Base-by-base conservation (phyloP, 768 basidiomycete species). In the Sarcomyxa edulis region DNA sequence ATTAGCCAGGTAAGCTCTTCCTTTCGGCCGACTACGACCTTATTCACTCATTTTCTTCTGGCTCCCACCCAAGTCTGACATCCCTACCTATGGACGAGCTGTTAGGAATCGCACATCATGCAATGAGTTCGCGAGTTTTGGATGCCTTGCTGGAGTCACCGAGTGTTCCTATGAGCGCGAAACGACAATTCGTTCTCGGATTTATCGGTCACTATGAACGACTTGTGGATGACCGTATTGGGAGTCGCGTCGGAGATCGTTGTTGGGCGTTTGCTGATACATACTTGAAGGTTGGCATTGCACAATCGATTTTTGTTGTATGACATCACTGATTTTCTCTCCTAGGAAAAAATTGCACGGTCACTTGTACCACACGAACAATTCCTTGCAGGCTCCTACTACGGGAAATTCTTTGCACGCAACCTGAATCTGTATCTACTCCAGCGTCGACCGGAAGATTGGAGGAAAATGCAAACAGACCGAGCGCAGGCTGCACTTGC, bases 231-330 rank as follows among this genome's bases (percentile, higher is more conserved):
- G 91, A 97, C 55, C 79, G 85, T 31, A 78, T 96, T 46, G 96
- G 96, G 31, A 90, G 88, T 50, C 73, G 91, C 32, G 81, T 98
- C 1, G 88, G 77, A 4, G 95, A 94, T 51, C 79, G 84, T n/a
- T 88, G 85, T 48, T 98, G 92, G 91, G 78, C 72, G 1, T 79
- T 76, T 45, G 82, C 87, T n/a, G 96, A 99, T 61, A 83, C 89
- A 1, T 97, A 87, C 60, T 72, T 96, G 47, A 93, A 86, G 68
- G 92, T 93, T 44, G 16, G 69, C n/a, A n/a, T n/a, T n/a, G n/a
- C n/a, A n/a, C n/a, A n/a, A n/a, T n/a, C n/a, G n/a, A n/a, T n/a
- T n/a, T n/a, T n/a, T n/a, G 53, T 14, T 5, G 19, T 16, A 11
- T 34, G 7, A 44, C 34, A 2, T 18, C 35, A 19, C 18, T 27